Percentiles rank a stretch among this genome's conserved stretches.
Conservation (phyloP, 106 monocot species). For the Phalaenopsis equestris region DNA sequence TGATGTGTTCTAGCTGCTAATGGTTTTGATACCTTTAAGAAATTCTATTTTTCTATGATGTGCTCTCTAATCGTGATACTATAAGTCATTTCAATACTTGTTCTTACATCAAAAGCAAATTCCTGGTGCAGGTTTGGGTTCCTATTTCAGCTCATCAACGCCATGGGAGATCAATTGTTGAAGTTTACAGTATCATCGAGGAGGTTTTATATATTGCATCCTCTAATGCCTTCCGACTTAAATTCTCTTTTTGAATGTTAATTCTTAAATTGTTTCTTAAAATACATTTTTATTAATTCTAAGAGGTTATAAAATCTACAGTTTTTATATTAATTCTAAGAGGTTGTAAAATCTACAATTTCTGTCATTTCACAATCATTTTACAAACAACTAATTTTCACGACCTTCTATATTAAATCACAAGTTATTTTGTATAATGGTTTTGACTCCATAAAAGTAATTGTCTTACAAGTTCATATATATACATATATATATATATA, state of each 20-base stretch:
- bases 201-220: slow-evolving; percentile 41
- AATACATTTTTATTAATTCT: background rate
- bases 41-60: background rate
- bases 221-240: background rate
- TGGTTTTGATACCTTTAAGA: background rate
- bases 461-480: background rate
- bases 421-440: background rate
- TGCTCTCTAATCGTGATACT: background rate
- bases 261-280: background rate
- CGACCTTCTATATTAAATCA: background rate
- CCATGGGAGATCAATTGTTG: slow-evolving; percentile 85
- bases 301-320: background rate
- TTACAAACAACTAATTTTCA: background rate
- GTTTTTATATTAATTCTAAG: background rate
- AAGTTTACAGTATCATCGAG: slow-evolving; percentile 89
- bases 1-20: background rate
- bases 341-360: slow-evolving; percentile 3
- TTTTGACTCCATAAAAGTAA: background rate
- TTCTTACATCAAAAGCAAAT: slow-evolving; percentile 1
- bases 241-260: slow-evolving; percentile 2
- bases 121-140: slow-evolving; percentile 53
- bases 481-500: background rate
- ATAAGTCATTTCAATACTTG: background rate
- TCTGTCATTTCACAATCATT: background rate
- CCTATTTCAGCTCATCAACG: slow-evolving; percentile 91